A percentile compares a stretch with the other conserved stretches of the same genome.
phyloP scores from a whole-genome alignment of 768 basidiomycete genomes.

The Tulasnella sp. region DNA sequence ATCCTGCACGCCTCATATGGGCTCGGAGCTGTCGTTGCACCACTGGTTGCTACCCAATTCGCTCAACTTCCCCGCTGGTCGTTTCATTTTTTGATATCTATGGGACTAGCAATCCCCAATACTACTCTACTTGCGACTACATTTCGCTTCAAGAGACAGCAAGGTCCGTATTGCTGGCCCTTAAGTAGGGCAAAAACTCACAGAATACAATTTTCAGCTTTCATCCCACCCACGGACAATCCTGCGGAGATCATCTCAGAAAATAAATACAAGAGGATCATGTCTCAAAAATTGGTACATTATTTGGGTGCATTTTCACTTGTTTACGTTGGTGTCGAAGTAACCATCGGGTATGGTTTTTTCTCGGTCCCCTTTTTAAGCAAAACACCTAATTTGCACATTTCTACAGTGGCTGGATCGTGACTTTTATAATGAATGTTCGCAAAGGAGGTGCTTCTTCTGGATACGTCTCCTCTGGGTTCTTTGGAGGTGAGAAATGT shows the following conservation, averaged over 20 bases:
- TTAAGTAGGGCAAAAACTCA: not conserved
- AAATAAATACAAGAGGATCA: slow-evolving; percentile 23
- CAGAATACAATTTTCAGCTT: not conserved
- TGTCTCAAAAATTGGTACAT: not conserved
- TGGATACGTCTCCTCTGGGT: slow-evolving; percentile 26
- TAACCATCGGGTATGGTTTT: slow-evolving; percentile 15
- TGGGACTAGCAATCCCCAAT: slow-evolving; percentile 50
- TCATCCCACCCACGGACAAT: not conserved
- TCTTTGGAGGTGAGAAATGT: slow-evolving; percentile 24
- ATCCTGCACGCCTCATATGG: slow-evolving; percentile 31
- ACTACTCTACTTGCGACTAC: slow-evolving; percentile 37
- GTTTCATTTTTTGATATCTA: slow-evolving; percentile 59
- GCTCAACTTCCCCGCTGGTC: slow-evolving; percentile 54
- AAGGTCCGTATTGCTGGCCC: slow-evolving; percentile 42
- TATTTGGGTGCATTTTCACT: slow-evolving; percentile 10
- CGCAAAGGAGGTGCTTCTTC: slow-evolving; percentile 19
- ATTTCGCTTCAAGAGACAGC: slow-evolving; percentile 53
- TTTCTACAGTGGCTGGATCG: slow-evolving; percentile 23
- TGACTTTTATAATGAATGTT: slow-evolving; percentile 19
- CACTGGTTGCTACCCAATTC: slow-evolving; percentile 74
- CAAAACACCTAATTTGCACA: too few relatives aligned
- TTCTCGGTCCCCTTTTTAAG: too few relatives aligned
- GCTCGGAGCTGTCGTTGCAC: slow-evolving; percentile 34
- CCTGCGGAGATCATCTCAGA: not conserved
- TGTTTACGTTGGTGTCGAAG: slow-evolving; percentile 19